These are phyloP conservation scores for Musa beccarii DNA, from an alignment of 176 grass and related monocot genomes.

Conservation along the genomic window DNA sequence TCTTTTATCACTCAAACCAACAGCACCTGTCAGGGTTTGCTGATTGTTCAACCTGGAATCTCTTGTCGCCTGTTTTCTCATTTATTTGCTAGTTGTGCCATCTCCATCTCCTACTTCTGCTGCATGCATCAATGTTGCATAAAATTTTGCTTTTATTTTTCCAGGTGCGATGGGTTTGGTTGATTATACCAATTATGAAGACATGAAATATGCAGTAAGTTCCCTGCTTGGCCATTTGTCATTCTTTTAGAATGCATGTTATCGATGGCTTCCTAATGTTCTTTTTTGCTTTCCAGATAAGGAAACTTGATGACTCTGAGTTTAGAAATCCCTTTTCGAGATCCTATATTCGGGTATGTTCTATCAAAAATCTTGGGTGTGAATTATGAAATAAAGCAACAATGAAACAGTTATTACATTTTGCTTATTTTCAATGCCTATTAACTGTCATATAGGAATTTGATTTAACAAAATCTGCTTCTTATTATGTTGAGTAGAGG, in stretches of 20 bases:
- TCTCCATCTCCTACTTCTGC: neutral
- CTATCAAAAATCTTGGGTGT: too few relatives aligned
- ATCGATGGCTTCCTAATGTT: neutral
- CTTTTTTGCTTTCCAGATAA: constrained; percentile 2
- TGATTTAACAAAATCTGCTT: neutral
- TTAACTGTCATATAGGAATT: neutral
- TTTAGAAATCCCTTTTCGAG: constrained; percentile 20
- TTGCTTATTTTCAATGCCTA: neutral
- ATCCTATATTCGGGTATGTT: constrained; percentile 21
- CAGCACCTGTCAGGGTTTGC: neutral
- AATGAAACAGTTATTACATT: neutral
- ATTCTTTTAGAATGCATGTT: neutral
- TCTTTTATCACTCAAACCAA: neutral
- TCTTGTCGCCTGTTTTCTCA: neutral
- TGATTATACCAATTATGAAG: constrained; percentile 21
- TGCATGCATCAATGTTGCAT: neutral
- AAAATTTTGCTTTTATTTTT: neutral
- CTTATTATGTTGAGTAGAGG: neutral
- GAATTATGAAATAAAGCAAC: neutral
- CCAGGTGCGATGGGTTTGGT: constrained; percentile 24
- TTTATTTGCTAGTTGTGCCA: neutral
- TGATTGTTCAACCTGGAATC: neutral
- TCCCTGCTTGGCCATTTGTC: too few relatives aligned
- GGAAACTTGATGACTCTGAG: constrained; percentile 20
- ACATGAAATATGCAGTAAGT: constrained; percentile 28